These are phyloP conservation scores for Scheffersomyces cryptocercus DNA, from an alignment of 1,139 yeast genomes.

Conservation along the genomic window DNA sequence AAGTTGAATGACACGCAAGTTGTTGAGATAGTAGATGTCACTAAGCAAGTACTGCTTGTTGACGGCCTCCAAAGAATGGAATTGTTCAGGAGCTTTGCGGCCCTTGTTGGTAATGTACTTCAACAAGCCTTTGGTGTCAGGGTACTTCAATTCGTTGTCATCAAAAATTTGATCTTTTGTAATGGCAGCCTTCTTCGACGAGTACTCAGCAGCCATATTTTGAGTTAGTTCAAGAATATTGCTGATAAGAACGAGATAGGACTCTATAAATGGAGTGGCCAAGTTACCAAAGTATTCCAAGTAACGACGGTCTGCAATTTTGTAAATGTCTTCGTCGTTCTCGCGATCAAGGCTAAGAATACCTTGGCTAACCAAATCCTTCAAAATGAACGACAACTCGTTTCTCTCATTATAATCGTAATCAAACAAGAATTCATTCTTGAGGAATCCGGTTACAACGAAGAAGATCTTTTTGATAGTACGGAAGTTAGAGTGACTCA, in stretches of 20 bases:
- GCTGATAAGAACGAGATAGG: conserved; percentile 36
- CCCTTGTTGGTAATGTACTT: conserved; percentile 15
- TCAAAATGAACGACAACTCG: conserved; percentile 31
- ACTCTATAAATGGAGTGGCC: conserved; percentile 42
- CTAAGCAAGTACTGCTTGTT: conserved; percentile 48
- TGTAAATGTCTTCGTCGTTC: conserved; percentile 19
- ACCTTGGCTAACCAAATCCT: conserved; percentile 22
- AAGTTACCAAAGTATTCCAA: conserved; percentile 28
- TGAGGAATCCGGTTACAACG: conserved; percentile 41
- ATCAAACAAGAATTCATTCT: conserved; percentile 48
- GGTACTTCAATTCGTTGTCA: conserved; percentile 30
- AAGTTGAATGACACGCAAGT: conserved; percentile 36
- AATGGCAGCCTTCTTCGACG: conserved; percentile 11
- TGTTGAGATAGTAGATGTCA: conserved; percentile 41
- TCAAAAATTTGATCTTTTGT: conserved; percentile 18
- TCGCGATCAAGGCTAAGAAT: conserved; percentile 15
- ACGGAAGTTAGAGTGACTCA: conserved; percentile 17
- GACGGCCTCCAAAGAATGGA: conserved; percentile 30
- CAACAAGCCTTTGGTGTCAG: conserved; percentile 42
- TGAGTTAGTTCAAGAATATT: conserved; percentile 14
- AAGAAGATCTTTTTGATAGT: conserved; percentile 31
- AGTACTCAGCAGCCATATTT: not conserved
- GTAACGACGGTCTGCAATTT: conserved; percentile 24
- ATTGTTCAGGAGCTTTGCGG: conserved; percentile 4
- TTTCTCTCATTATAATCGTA: conserved; percentile 37